Conservation (phyloP, 768 basidiomycete species). For the Dentipellis sp. region DNA sequence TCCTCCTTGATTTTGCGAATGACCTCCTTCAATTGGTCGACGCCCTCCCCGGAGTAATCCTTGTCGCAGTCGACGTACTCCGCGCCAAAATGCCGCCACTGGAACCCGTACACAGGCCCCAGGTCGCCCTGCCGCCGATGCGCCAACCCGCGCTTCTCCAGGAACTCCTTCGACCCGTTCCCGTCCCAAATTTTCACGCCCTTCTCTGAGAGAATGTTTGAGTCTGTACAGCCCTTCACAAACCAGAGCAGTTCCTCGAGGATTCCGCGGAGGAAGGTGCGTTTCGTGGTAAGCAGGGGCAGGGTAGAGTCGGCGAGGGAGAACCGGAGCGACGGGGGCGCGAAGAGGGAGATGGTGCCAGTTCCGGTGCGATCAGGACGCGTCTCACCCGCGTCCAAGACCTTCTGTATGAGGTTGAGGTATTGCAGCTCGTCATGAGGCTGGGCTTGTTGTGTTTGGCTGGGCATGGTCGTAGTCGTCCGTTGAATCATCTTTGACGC, state of each 20-base stretch:
- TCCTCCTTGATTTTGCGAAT: constrained; percentile 88
- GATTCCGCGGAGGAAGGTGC: constrained; percentile 87
- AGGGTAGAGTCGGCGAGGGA: constrained; percentile 66
- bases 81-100: constrained; percentile 94
- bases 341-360: constrained; percentile 87
- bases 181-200: constrained; percentile 98
- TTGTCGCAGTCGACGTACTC: constrained; percentile 64
- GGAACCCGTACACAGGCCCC: constrained; percentile 95
- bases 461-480: neutral
- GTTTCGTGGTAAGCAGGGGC: constrained; percentile 91
- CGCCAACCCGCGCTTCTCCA: constrained; percentile 76
- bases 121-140: constrained; percentile 87
- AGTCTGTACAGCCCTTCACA: constrained; percentile 75
- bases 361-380: constrained; percentile 93
- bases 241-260: constrained; percentile 96
- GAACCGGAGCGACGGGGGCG: constrained; percentile 85
- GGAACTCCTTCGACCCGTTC: constrained; percentile 82
- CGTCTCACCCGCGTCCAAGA: constrained; percentile 65
- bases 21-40: constrained; percentile 86
- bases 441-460: too few species aligned
- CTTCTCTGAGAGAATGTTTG: constrained; percentile 61
- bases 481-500: neutral
- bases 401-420: constrained; percentile 67
- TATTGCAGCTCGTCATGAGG: constrained; percentile 86
- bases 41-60: constrained; percentile 76